These are phyloP conservation scores for Dendrobium chrysotoxum DNA, from an alignment of 106 monocot species.

Conservation along the genomic window DNA sequence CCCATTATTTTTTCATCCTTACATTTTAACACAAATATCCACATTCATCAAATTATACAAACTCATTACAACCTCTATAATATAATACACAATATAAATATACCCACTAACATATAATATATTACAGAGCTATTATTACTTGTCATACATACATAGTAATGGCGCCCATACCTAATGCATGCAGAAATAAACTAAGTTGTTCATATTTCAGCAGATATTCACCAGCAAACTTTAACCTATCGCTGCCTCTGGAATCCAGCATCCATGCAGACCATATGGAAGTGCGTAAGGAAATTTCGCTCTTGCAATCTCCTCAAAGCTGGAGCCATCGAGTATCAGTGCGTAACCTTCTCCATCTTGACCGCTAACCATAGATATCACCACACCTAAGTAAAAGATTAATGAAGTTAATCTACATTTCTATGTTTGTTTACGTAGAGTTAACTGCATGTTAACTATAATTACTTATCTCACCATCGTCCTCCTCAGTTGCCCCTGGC, in stretches of 20 bases:
- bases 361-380: slow-evolving; percentile 78
- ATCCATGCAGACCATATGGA: slow-evolving; percentile 88
- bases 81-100: no score
- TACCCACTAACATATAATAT: no score
- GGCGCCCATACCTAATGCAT: no score
- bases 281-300: slow-evolving; percentile 85
- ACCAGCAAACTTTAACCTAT: no score
- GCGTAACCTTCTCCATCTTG: slow-evolving; percentile 80
- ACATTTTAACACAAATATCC: no score
- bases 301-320: slow-evolving; percentile 82
- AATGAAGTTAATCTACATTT: not conserved
- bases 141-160: no score
- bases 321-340: slow-evolving; percentile 66
- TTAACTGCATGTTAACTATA: not conserved
- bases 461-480: slow-evolving; percentile 51
- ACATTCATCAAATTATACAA: no score
- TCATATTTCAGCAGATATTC: no score
- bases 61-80: no score
- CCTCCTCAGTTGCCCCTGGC: slow-evolving; percentile 72
- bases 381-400: slow-evolving; percentile 45
- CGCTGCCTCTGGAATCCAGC: slow-evolving; percentile 57
- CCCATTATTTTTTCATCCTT: no score
- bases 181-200: no score
- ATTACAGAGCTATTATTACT: no score
- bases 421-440: not conserved